A percentile compares a stretch with the other conserved stretches of the same genome.
These are phyloP conservation scores for Chrysanthemum seticuspe DNA, from an alignment of 129 eudicot genomes.

Conservation along the genomic window DNA sequence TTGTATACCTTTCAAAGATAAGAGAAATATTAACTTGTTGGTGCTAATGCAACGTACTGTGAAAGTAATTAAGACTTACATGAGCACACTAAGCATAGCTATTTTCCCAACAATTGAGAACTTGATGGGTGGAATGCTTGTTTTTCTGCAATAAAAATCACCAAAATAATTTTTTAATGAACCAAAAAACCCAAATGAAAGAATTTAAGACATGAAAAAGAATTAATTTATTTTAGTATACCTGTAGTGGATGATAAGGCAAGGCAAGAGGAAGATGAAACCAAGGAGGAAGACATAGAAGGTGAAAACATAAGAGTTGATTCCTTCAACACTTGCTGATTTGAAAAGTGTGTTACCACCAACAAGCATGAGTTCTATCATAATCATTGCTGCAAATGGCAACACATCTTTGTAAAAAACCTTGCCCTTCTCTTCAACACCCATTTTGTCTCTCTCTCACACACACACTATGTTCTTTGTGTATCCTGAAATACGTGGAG, in stretches of 20 bases:
- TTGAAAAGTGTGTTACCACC: slow-evolving; percentile 41
- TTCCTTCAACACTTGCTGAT: slow-evolving; percentile 28
- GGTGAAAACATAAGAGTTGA: slow-evolving; percentile 42
- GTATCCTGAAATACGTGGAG: background rate
- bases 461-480: background rate
- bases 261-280: slow-evolving; percentile 39
- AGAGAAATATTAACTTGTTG: too few relatives aligned
- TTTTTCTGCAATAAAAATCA: slow-evolving; percentile 26
- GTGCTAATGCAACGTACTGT: background rate
- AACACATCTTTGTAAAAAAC: slow-evolving; percentile 29
- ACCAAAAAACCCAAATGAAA: background rate
- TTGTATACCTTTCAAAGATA: too few relatives aligned
- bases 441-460: slow-evolving; percentile 7
- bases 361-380: slow-evolving; percentile 27
- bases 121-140: slow-evolving; percentile 33
- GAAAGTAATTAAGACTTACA: slow-evolving; percentile 24
- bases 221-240: background rate
- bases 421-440: background rate
- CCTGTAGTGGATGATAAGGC: slow-evolving; percentile 23
- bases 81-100: slow-evolving; percentile 34
- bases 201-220: background rate
- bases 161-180: background rate
- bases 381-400: slow-evolving; percentile 38
- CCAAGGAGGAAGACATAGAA: slow-evolving; percentile 36
- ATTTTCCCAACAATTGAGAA: slow-evolving; percentile 18